These are phyloP conservation scores for Nemania diffusa DNA, from an alignment of 2,329 filamentous ascomycete genomes.

Conservation along the genomic window DNA sequence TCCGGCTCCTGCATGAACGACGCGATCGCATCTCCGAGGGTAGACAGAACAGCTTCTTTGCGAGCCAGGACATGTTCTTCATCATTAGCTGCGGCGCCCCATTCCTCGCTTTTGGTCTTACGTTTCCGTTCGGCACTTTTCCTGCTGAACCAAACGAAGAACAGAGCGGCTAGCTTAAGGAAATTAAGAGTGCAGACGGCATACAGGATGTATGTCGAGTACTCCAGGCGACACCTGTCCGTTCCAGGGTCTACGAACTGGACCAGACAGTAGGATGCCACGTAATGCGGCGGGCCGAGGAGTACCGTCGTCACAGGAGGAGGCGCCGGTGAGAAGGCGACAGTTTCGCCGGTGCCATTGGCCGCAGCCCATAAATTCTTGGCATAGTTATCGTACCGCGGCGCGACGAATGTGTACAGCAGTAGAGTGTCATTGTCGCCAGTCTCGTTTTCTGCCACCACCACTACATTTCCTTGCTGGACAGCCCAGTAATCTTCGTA, in stretches of 20 bases:
- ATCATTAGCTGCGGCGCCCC: neutral
- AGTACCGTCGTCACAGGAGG: slow-evolving; percentile 35
- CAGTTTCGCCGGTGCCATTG: slow-evolving; percentile 36
- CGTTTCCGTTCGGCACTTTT: slow-evolving; percentile 15
- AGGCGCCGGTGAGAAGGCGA: slow-evolving; percentile 8
- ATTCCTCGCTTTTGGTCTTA: slow-evolving; percentile 12
- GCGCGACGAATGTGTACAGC: slow-evolving; percentile 35
- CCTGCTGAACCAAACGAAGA: slow-evolving; percentile 34
- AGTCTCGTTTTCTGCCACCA: slow-evolving; percentile 36
- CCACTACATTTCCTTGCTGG: slow-evolving; percentile 38
- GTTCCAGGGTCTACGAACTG: slow-evolving; percentile 20
- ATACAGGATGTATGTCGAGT: slow-evolving; percentile 41
- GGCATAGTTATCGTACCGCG: slow-evolving; percentile 39
- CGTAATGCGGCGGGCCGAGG: slow-evolving; percentile 40
- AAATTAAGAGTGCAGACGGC: slow-evolving; percentile 40
- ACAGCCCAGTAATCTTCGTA: slow-evolving; percentile 39
- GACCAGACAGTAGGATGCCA: slow-evolving; percentile 43
- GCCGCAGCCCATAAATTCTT: slow-evolving; percentile 46
- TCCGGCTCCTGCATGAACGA: slow-evolving; percentile 45
- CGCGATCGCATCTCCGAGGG: slow-evolving; percentile 46
- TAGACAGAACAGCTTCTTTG: slow-evolving; percentile 35
- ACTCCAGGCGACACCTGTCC: slow-evolving; percentile 41
- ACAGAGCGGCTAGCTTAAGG: slow-evolving; percentile 37
- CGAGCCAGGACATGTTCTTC: slow-evolving; percentile 8
- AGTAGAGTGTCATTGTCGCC: slow-evolving; percentile 34